phyloP scores from a whole-genome alignment of 768 basidiomycete species.

The Auricularia cornea region DNA sequence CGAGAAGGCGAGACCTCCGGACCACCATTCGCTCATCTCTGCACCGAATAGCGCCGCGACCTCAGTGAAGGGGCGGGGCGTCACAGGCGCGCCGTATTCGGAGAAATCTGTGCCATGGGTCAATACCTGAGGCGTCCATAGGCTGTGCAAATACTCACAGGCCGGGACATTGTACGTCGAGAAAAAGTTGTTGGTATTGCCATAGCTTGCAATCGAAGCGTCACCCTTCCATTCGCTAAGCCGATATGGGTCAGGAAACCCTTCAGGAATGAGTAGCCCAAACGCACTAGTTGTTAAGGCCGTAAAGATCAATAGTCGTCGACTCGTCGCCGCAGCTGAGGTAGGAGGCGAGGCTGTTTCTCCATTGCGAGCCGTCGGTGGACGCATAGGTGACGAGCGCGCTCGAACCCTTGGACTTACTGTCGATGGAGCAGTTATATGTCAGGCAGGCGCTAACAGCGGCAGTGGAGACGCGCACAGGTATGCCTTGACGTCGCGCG shows the following conservation, averaged over 20 bases:
- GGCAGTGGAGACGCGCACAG: slow-evolving; percentile 39
- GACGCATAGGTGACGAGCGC: slow-evolving; percentile 79
- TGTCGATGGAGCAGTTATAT: slow-evolving; percentile 20
- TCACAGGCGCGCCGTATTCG: slow-evolving; percentile 70
- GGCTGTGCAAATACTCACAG: slow-evolving; percentile 33
- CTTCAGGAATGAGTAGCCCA: slow-evolving; percentile 2
- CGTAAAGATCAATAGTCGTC: slow-evolving; percentile 74
- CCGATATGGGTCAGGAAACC: slow-evolving; percentile 8
- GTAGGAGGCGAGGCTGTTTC: slow-evolving; percentile 60
- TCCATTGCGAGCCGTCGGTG: slow-evolving; percentile 65
- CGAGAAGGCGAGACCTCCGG: slow-evolving; percentile 81
- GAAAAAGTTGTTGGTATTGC: slow-evolving; percentile 10
- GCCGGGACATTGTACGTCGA: background rate
- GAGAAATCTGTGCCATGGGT: slow-evolving; percentile 87
- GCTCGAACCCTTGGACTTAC: slow-evolving; percentile 52
- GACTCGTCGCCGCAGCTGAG: slow-evolving; percentile 68
- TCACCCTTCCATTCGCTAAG: slow-evolving; percentile 77
- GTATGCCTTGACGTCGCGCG: slow-evolving; percentile 80
- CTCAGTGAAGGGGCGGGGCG: slow-evolving; percentile 75
- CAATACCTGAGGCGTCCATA: no score
- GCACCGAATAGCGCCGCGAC: slow-evolving; percentile 60
- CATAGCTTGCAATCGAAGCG: slow-evolving; percentile 50
- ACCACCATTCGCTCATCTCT: slow-evolving; percentile 72
- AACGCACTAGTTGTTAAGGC: slow-evolving; percentile 78
- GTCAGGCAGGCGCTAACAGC: background rate